phyloP scores from a whole-genome alignment of 2,329 filamentous ascomycete genomes.

The Aspergillus puulaauensis region DNA sequence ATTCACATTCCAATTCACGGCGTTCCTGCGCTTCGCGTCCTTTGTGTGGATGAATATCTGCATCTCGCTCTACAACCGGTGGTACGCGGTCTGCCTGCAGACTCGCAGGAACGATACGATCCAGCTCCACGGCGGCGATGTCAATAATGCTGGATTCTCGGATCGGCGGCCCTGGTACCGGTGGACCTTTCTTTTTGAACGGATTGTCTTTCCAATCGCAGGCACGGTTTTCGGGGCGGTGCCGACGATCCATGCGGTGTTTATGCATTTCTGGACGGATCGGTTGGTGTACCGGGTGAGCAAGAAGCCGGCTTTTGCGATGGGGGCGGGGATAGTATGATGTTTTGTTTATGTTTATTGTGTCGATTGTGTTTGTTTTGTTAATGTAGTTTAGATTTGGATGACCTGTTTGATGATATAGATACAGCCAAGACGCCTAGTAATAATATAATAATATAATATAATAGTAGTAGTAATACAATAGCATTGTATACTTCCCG shows the following conservation, averaged over 20 bases:
- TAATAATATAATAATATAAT: too few relatives aligned
- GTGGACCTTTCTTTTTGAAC: conserved; percentile 62
- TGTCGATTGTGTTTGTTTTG: not conserved
- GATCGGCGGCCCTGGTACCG: conserved; percentile 52
- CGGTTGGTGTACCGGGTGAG: conserved; percentile 70
- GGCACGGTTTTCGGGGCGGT: conserved; percentile 68
- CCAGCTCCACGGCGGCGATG: conserved; percentile 54
- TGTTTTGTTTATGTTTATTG: not conserved
- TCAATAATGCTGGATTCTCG: conserved; percentile 64
- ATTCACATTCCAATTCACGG: conserved; percentile 63
- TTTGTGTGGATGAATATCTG: conserved; percentile 64
- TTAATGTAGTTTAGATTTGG: too few relatives aligned
- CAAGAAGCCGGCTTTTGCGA: conserved; percentile 56
- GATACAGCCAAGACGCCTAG: too few relatives aligned
- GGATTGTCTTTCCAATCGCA: conserved; percentile 64
- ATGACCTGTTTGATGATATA: too few relatives aligned
- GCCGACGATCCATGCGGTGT: conserved; percentile 65
- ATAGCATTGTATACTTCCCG: too few relatives aligned
- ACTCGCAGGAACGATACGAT: conserved; percentile 60
- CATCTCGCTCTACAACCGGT: conserved; percentile 66
- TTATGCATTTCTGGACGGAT: conserved; percentile 69
- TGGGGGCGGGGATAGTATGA: not conserved
- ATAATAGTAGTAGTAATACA: too few relatives aligned
- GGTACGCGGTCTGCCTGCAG: conserved; percentile 62
- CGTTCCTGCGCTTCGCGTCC: conserved; percentile 58